Evolutionary conservation across 192 early-diverging fungal species (phyloP).

Genomic region (Coemansia sp.): DNA sequence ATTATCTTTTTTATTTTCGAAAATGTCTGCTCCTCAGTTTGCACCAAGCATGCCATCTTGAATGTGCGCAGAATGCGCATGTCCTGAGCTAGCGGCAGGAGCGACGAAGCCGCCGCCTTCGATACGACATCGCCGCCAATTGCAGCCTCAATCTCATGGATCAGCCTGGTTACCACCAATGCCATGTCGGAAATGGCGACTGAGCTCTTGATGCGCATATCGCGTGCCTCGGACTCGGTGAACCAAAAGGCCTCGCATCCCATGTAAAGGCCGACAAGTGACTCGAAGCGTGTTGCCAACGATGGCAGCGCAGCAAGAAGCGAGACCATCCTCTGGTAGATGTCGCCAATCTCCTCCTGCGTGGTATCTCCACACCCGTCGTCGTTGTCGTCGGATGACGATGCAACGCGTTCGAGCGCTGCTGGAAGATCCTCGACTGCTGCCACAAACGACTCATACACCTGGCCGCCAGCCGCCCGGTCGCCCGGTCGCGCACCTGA

Average conservation of each 20-base stretch:
- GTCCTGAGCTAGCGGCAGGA: too few relatives aligned
- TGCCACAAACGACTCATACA: constrained; percentile 39
- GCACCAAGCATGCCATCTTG: constrained; percentile 31
- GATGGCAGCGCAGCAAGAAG: constrained; percentile 31
- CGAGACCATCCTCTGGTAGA: constrained; percentile 30
- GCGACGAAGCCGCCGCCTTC: too few relatives aligned
- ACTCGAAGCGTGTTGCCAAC: too few relatives aligned
- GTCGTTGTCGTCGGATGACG: too few relatives aligned
- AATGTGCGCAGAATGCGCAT: constrained; percentile 40
- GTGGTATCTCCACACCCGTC: too few relatives aligned
- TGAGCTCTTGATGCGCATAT: too few relatives aligned
- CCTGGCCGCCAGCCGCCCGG: constrained; percentile 36
- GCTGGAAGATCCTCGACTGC: too few relatives aligned
- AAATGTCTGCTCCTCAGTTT: not conserved
- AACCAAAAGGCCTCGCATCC: constrained; percentile 26
- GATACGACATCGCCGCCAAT: too few relatives aligned
- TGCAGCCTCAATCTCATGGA: too few relatives aligned
- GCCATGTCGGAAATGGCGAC: too few relatives aligned
- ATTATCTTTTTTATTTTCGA: not conserved
- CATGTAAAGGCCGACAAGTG: constrained; percentile 37
- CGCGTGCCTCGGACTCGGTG: constrained; percentile 16
- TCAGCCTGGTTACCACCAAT: too few relatives aligned
- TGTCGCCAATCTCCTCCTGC: constrained; percentile 15
- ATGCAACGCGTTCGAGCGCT: too few relatives aligned
- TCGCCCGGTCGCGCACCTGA: constrained; percentile 20